Percentiles rank a stretch among this genome's conserved stretches.
Conservation (phyloP, 1,284 basidiomycete species). For the Peniophora sp. region DNA sequence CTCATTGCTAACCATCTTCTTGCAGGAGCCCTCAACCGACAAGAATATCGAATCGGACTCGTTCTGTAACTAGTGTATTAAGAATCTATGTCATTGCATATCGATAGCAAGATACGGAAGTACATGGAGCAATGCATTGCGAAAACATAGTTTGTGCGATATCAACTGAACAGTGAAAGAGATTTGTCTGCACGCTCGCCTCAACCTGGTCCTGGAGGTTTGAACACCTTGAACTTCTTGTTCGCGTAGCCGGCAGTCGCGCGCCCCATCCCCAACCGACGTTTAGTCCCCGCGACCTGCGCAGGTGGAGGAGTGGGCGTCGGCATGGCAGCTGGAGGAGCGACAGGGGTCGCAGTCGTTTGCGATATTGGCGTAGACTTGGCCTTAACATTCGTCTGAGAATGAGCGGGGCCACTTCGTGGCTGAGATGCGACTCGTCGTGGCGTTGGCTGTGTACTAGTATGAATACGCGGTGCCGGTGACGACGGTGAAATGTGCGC, state of each 20-base stretch:
- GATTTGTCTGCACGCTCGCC: background rate
- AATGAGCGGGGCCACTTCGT: no score
- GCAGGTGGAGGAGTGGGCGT: no score
- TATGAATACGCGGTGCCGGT: no score
- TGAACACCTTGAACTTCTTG: conserved; percentile 56
- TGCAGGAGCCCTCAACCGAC: background rate
- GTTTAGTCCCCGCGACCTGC: conserved; percentile 29
- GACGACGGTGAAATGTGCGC: no score
- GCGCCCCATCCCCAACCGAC: conserved; percentile 54
- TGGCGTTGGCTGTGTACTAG: no score
- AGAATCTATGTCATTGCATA: background rate
- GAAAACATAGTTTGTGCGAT: background rate
- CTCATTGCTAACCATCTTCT: background rate
- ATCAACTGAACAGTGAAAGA: background rate
- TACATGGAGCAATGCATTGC: background rate
- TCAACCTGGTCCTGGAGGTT: conserved; percentile 9
- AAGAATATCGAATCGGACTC: no score
- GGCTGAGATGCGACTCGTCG: no score
- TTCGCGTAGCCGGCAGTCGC: conserved; percentile 44
- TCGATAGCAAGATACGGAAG: background rate
- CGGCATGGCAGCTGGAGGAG: no score
- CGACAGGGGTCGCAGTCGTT: no score
- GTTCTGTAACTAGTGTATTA: no score
- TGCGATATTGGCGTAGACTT: no score
- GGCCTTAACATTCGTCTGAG: no score